Evolutionary conservation across 2,329 filamentous ascomycete species (phyloP), one percentile per base, ranked within the genome.

Genomic region (Ophiostoma himal-ulmi): DNA sequence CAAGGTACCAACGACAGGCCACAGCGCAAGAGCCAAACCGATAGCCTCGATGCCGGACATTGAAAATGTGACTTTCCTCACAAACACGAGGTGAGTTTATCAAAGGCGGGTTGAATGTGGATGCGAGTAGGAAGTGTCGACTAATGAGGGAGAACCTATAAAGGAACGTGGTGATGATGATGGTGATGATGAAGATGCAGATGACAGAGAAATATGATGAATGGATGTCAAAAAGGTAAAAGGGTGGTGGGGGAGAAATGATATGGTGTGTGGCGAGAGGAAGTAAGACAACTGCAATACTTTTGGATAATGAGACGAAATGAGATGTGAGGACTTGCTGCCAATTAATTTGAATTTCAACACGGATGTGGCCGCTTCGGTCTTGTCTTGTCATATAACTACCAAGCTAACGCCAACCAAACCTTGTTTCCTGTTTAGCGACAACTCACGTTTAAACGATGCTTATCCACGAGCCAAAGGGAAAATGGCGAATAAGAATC

Each of bases 1-100:
- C 52, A 57, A 26, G 10, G 52, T 57, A 52, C 0, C 37, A 22
- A 74, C 11, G 11, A 72, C 72, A 14, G 71, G 73, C 73, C 73
- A 74, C 17, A 74, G 44, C 64, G 73, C 72, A 17, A 74, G 69
- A 7, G 70, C 73, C 67, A 74, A 60, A 5, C 73, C 72, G 48
- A 72, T 64, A 5, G 41, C 68, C 60, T 74, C 73, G 5, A 73
- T 37, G 10, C 73, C 73, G 26, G 73, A 73, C 73, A 74, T 74
- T 26, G 8, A 3, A 26, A 14, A 57, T 11, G 22, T 4, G 22
- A 10, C 4, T 54, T 22, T 8, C n/a, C 7, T n/a, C 20, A 54
- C 48, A 57, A 22, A 48, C 22, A 2, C n/a, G 30, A 57, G 44
- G 44, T n/a, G 17, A 48, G 44, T 48, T 20, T 22, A 57, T 57